Evolutionary conservation across 2,329 filamentous ascomycete species (phyloP), one percentile per base, ranked within the genome.

Genomic region (Orbilia ellipsospora): DNA sequence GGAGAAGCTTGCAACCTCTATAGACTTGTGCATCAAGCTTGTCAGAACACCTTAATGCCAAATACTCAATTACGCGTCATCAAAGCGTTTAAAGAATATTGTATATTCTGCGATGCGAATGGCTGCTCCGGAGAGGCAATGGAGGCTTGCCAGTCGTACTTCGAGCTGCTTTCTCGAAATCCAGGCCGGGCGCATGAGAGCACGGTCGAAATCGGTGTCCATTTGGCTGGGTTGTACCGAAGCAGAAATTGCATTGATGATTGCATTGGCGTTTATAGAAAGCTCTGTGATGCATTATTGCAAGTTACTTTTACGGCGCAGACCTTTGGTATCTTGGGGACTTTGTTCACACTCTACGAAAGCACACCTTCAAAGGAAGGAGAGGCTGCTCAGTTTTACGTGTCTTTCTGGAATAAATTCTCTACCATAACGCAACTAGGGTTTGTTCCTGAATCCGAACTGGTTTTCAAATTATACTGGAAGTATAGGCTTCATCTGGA

Each of bases 391-490:
- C 28, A 66, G n/a, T 73, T 73, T 15, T 66, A 60, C n/a, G 45
- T 28, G 1, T 36, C 69, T 0, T 67, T 73, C 50, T 73, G 69
- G 69, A 50, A 28, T 7, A 73, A 67, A 16, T 44, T 73, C 12
- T 45, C 56, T 5, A n/a, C 55, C 4, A 48, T 20, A 15, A 26
- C 62, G 1, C 16, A 50, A 12, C 23, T 65, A 12, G 69, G 62
- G 12, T 66, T 73, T 50, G 16, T 44, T 4, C 69, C 56, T 3
- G 56, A 73, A 31, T 23, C 69, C 4, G 56, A 50, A 2, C n/a
- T 73, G n/a, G 48, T 73, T 13, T 73, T 73, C 15, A 61, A 61
- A 26, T 36, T 73, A 12, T 73, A 73, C 7, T 23, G 60, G 26
- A 73, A 66, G 31, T 61, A 62, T 36, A 66, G 69, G 44, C 23